phyloP scores from a whole-genome alignment of 2,329 filamentous ascomycete genomes.

The Pezicula carpinea region DNA sequence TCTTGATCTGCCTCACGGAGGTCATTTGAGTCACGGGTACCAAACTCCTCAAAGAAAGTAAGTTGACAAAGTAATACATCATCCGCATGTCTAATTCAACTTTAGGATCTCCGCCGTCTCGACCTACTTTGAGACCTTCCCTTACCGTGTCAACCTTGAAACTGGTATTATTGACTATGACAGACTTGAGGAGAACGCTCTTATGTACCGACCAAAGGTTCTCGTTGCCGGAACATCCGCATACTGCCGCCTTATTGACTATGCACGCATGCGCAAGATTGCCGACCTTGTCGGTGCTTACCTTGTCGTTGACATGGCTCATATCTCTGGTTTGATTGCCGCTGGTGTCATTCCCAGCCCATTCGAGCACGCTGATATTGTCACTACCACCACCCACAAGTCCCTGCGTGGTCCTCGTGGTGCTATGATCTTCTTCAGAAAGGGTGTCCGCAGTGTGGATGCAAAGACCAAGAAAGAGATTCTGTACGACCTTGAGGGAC shows the following conservation, averaged over 20 bases:
- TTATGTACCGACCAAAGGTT: conserved; percentile 92
- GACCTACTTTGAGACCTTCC: conserved; percentile 98
- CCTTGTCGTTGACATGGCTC: conserved; percentile 95
- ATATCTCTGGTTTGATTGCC: conserved; percentile 94
- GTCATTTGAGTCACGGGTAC: conserved; percentile 95
- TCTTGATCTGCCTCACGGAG: conserved; percentile 91
- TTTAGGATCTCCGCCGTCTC: conserved; percentile 86
- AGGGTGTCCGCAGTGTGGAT: conserved; percentile 86
- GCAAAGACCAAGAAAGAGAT: conserved; percentile 86
- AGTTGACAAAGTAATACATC: conserved; percentile 26
- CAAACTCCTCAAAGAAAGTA: conserved; percentile 91
- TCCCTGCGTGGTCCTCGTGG: conserved; percentile 94
- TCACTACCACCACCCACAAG: conserved; percentile 99
- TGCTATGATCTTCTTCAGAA: conserved; percentile 99
- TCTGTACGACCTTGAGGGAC: conserved; percentile 87
- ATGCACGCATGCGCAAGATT: conserved; percentile 92
- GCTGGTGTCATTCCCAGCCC: conserved; percentile 90
- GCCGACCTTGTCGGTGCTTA: conserved; percentile 92
- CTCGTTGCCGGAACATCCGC: conserved; percentile 95
- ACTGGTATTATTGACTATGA: conserved; percentile 98
- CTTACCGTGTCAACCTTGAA: conserved; percentile 83
- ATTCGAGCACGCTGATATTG: conserved; percentile 88
- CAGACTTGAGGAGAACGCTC: conserved; percentile 80
- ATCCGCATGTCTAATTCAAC: conserved; percentile 10
- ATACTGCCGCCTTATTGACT: conserved; percentile 98